Conservation (phyloP, 2,329 filamentous ascomycete genomes). For the Lithohypha guttulata region DNA sequence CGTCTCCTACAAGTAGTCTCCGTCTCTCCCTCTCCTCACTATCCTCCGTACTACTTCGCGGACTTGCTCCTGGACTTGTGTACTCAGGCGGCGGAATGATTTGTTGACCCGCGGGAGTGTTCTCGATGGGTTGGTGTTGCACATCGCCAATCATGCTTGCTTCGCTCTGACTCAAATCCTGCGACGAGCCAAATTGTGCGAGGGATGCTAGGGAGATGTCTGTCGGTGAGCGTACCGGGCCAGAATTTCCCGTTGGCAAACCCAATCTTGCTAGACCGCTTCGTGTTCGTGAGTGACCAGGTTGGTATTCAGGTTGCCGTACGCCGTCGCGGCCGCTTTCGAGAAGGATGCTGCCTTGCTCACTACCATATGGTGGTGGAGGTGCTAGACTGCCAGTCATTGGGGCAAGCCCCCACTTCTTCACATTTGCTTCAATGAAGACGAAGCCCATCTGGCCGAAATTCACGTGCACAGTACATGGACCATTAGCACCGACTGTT, state of each 20-base stretch:
- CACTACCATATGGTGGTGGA: conserved; percentile 90
- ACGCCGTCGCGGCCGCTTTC: conserved; percentile 62
- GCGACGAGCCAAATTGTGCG: conserved; percentile 55
- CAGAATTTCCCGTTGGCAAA: conserved; percentile 64
- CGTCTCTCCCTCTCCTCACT: conserved; percentile 27
- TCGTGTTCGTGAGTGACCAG: conserved; percentile 61
- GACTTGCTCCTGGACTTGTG: conserved; percentile 45
- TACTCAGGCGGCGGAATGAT: conserved; percentile 61
- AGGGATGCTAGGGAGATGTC: conserved; percentile 91
- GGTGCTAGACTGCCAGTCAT: conserved; percentile 92
- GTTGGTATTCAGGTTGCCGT: conserved; percentile 35
- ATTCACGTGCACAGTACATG: conserved; percentile 87
- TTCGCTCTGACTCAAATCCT: conserved; percentile 51
- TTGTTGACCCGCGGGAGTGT: conserved; percentile 41
- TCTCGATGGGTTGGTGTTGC: conserved; percentile 20
- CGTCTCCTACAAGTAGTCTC: conserved; percentile 33
- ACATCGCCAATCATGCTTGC: conserved; percentile 37
- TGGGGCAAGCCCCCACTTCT: conserved; percentile 97
- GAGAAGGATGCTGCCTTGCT: conserved; percentile 90
- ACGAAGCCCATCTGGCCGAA: conserved; percentile 97
- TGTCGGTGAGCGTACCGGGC: conserved; percentile 80
- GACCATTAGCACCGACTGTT: conserved; percentile 89
- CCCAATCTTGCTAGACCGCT: conserved; percentile 66
- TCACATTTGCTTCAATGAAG: conserved; percentile 98
- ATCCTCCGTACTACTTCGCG: conserved; percentile 51